Base-by-base conservation (phyloP, 1,284 basidiomycete genomes). In the Hymenochaete sp. region DNA sequence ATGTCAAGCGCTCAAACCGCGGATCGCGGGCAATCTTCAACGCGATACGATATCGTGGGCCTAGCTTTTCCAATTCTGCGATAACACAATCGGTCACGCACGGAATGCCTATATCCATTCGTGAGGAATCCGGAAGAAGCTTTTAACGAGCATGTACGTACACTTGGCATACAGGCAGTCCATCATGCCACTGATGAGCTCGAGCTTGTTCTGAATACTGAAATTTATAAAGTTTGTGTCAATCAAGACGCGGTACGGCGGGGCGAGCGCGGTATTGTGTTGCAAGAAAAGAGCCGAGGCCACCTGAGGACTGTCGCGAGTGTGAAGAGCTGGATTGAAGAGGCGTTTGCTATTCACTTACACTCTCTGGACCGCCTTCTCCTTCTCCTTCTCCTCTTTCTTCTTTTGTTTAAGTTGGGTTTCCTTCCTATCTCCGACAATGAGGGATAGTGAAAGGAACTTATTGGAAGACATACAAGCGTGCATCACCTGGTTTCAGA, bases 171-270 rank as follows among this genome's bases (percentile, higher is more conserved):
- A 98, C 10, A 99, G 70, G 57, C 93, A 97, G 62, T 98, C 96
- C 93, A 98, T 98, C 96, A 99, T 98, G 11, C 91, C 93, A 58
- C 88, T 83, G 16, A 98, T 75, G 38, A 98, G 75, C 64, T 99
- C 96, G 55, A 99, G 73, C 65, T 98, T 97, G 68, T 98, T 98
- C 68, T 98, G 95, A 40, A 99, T 73, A 54, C 86, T 91, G 63
- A 98, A 95, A 62, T 98, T 98, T 74, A 99, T 98, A 60, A 99
- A 99, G 64, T 99, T 99, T 59, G 96, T 99, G 66, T 99, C 96
- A 48, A 99, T 92, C 35, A 99, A 77, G 8, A 99, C 89, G 21
- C 95, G 82, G 62, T 98, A 99, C 0, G 96, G 96, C 0, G 96
- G 96, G 0, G 91, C 93, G 25, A 99, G 83, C 9, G 93, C 87